phyloP scores from a whole-genome alignment of 2,329 filamentous ascomycete genomes.

The Diaporthe nobilis region DNA sequence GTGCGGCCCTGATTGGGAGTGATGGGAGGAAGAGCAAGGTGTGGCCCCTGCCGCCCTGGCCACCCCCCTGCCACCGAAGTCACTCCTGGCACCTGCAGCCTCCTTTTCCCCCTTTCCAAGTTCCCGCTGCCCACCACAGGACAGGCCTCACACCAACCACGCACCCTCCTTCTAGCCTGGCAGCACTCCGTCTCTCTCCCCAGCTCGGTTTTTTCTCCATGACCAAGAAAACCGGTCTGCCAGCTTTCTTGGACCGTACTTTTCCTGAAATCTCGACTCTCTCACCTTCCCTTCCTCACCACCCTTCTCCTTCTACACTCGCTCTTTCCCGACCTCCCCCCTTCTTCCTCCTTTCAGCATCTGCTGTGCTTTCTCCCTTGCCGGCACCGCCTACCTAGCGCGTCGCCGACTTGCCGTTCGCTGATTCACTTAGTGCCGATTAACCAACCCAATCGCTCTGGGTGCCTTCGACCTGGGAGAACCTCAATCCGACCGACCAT shows the following conservation, averaged over 20 bases:
- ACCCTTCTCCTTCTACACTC: conserved; percentile 38
- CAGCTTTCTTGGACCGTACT: conserved; percentile 37
- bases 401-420: conserved; percentile 41
- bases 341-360: conserved; percentile 43
- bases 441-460: conserved; percentile 17
- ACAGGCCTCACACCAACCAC: conserved; percentile 27
- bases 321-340: conserved; percentile 46
- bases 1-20: conserved; percentile 22
- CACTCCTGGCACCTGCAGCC: conserved; percentile 43
- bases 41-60: conserved; percentile 23
- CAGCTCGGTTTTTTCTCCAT: conserved; percentile 29
- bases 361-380: conserved; percentile 41
- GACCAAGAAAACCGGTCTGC: conserved; percentile 37
- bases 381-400: conserved; percentile 39
- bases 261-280: conserved; percentile 28
- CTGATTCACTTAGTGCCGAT: conserved; percentile 27
- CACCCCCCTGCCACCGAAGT: conserved; percentile 27
- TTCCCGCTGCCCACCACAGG: conserved; percentile 35
- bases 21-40: conserved; percentile 16
- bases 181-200: conserved; percentile 7
- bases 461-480: background rate
- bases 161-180: conserved; percentile 28
- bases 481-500: background rate
- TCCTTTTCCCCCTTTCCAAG: conserved; percentile 43
- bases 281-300: conserved; percentile 36